A percentile compares a stretch with the other conserved stretches of the same genome.
These are phyloP conservation scores for Candida quercuum DNA, from an alignment of 805 yeast genomes.

Conservation along the genomic window DNA sequence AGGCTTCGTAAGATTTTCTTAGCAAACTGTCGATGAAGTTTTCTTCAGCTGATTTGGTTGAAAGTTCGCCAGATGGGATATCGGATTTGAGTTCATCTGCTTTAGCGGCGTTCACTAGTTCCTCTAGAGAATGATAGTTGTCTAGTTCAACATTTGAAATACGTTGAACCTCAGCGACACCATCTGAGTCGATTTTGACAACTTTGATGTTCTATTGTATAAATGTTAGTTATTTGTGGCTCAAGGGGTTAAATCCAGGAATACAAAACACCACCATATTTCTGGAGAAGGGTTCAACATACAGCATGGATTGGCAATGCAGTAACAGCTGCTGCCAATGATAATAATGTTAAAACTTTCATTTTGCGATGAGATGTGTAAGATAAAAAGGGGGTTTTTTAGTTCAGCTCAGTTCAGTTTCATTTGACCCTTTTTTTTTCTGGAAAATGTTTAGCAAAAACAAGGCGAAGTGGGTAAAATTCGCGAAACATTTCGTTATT, in stretches of 20 bases:
- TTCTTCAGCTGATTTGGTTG: background rate
- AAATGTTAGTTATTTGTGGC: conserved; percentile 3
- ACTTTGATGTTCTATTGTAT: conserved; percentile 12
- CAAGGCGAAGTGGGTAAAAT: no score
- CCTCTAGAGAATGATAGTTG: conserved; percentile 6
- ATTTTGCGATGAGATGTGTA: no score
- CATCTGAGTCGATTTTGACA: conserved; percentile 10
- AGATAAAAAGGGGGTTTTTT: no score
- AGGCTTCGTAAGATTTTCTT: background rate
- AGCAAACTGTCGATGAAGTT: background rate
- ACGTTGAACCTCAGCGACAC: conserved; percentile 8
- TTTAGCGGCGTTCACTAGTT: conserved; percentile 9
- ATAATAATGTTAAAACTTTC: conserved; percentile 16
- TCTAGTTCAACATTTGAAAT: conserved; percentile 17
- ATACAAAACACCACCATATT: no score
- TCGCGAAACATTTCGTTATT: no score
- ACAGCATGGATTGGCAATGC: conserved; percentile 22
- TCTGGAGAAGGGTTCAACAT: conserved; percentile 4
- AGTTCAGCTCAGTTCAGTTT: no score
- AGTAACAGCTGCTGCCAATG: conserved; percentile 15
- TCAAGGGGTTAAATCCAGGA: no score
- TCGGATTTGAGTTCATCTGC: conserved; percentile 4
- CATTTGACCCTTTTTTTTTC: no score
- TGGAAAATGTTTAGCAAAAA: no score
- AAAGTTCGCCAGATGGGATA: no score